Evolutionary conservation across 371 early-diverging fungal genomes (phyloP), one percentile per base, ranked within the genome.

Genomic region (Smittium culicis): DNA sequence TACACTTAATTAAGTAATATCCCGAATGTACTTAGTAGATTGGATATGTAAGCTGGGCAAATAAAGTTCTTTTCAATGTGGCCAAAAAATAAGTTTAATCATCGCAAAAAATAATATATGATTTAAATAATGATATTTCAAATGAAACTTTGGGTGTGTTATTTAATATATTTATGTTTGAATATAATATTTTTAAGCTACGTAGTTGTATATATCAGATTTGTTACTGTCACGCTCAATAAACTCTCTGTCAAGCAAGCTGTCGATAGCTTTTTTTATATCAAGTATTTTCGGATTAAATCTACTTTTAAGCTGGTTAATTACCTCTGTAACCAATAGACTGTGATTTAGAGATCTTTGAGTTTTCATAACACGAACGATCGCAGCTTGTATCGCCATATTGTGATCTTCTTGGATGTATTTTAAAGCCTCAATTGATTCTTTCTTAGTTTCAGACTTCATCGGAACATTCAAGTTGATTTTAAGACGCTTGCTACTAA

Each of bases 361-460:
- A 2, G 96, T 91, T 84, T 98, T 98, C 97, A 92, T 92, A 68
- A 93, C 87, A 24, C 93, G 88, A 54, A 97, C 98, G 80, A 98
- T 94, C 2, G 97, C 95, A 14, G 96, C 96, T 86, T 96, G 94
- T 78, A 96, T 94, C 61, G 89, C 73, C 68, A 86, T 76, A 79
- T 88, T 89, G 61, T 95, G 88, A 71, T 94, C 94, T 68, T 90
- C 88, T 68, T 88, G 90, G 54, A 95, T 86, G 0, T 86, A 85
- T 77, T 86, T 86, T 79, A 92, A 89, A 24, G 93, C 92, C 32
- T 93, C 93, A 32, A 89, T 89, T 1, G 85, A 74, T 67, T 96
- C 96, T 17, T 79, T 81, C 78, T 94, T 92, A 69, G 86, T 86
- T 73, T 96, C 96, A 8, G 85, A 80, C 73, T 86, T 87, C 76